phyloP scores from a whole-genome alignment of 2,329 filamentous ascomycete species.

The Aspergillus sp. region DNA sequence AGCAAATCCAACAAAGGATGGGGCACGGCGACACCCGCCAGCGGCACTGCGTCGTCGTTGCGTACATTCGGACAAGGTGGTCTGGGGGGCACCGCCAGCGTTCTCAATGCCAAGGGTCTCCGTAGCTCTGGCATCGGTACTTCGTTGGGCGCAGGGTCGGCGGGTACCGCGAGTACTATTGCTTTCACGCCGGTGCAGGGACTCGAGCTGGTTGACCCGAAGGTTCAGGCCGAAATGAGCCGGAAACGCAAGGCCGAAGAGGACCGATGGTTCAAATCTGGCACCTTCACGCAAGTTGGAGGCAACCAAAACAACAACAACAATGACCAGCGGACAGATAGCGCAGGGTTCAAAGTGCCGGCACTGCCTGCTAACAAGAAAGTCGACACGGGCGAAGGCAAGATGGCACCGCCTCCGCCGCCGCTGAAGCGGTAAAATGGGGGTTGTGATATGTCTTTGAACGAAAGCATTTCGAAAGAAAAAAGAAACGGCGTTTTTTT shows the following conservation, averaged over 20 bases:
- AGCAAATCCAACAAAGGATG: constrained; percentile 95
- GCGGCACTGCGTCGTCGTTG: constrained; percentile 72
- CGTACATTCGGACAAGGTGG: constrained; percentile 69
- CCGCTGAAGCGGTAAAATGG: constrained; percentile 25
- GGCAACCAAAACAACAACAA: constrained; percentile 23
- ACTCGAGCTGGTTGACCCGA: constrained; percentile 91
- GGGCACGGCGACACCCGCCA: constrained; percentile 66
- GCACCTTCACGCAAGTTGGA: constrained; percentile 90
- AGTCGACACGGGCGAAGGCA: constrained; percentile 62
- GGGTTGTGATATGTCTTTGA: not conserved
- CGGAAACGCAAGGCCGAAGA: constrained; percentile 92
- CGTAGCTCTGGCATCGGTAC: constrained; percentile 79
- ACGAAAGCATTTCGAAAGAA: constrained; percentile 1
- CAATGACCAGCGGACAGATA: constrained; percentile 40
- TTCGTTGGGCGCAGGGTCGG: constrained; percentile 57
- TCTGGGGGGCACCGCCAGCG: constrained; percentile 58
- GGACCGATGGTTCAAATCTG: constrained; percentile 94
- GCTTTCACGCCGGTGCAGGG: constrained; percentile 95
- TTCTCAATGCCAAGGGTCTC: constrained; percentile 77
- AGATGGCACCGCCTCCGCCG: constrained; percentile 48
- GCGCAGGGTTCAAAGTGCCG: constrained; percentile 79
- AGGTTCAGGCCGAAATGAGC: constrained; percentile 80
- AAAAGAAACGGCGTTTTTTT: not conserved
- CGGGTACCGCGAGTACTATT: constrained; percentile 79
- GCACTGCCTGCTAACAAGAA: constrained; percentile 72